These are phyloP conservation scores for Epichloe sibirici DNA, from an alignment of 2,329 filamentous ascomycete species.

Conservation along the genomic window DNA sequence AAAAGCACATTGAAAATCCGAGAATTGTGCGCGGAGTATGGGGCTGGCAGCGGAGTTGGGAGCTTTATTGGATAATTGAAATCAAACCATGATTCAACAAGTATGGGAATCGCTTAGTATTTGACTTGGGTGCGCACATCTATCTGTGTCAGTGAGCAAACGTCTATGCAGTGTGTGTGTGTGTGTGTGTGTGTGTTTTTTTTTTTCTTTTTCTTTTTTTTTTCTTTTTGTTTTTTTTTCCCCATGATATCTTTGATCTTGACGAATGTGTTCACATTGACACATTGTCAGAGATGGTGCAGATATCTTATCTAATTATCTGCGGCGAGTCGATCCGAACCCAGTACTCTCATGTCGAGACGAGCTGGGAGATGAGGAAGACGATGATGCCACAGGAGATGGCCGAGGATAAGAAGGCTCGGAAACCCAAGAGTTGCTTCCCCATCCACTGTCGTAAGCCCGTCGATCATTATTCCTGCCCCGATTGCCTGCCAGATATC, in stretches of 20 bases:
- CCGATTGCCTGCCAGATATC: slow-evolving; percentile 48
- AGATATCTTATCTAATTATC: slow-evolving; percentile 21
- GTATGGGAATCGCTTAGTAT: background rate
- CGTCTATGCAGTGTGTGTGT: too few relatives aligned
- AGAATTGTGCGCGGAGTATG: background rate
- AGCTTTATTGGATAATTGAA: slow-evolving; percentile 6
- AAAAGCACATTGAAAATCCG: background rate
- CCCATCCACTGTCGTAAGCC: slow-evolving; percentile 15
- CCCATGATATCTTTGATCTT: background rate
- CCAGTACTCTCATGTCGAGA: slow-evolving; percentile 56
- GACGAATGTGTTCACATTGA: too few relatives aligned
- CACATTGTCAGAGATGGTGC: too few relatives aligned
- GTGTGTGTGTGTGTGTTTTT: too few relatives aligned
- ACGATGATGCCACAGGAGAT: slow-evolving; percentile 18
- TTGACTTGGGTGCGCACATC: too few relatives aligned
- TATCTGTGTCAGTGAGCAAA: too few relatives aligned
- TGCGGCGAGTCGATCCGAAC: slow-evolving; percentile 56
- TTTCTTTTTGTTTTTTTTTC: too few relatives aligned
- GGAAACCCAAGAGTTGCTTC: slow-evolving; percentile 15
- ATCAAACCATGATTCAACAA: background rate
- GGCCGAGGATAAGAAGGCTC: slow-evolving; percentile 11
- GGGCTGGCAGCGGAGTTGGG: slow-evolving; percentile 8
- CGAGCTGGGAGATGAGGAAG: slow-evolving; percentile 25
- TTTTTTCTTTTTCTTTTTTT: too few relatives aligned
- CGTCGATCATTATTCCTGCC: slow-evolving; percentile 21